phyloP scores from a whole-genome alignment of 345 rosid genomes.

The Durio zibethinus region DNA sequence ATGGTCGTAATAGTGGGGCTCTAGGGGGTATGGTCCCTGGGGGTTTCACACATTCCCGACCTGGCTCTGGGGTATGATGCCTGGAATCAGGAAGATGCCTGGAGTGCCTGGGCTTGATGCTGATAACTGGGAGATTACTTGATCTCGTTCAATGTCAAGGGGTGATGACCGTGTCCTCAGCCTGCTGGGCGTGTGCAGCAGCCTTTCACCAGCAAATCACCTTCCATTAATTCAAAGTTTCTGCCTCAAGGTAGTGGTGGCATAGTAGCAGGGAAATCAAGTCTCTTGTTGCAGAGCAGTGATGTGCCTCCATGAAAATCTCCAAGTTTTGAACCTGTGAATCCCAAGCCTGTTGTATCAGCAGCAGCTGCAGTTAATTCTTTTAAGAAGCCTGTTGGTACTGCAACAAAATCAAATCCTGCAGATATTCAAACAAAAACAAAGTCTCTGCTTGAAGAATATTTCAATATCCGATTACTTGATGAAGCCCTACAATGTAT shows the following conservation, averaged over 20 bases:
- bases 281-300: constrained; percentile 37
- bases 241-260: constrained; percentile 38
- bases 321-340: constrained; percentile 21
- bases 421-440: constrained; percentile 49
- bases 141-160: constrained; percentile 52
- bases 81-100: constrained; percentile 69
- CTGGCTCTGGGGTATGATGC: constrained; percentile 78
- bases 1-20: constrained; percentile 32
- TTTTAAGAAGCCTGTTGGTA: constrained; percentile 29
- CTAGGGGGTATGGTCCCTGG: constrained; percentile 36
- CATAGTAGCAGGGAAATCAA: constrained; percentile 27
- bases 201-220: constrained; percentile 30
- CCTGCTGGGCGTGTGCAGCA: constrained; percentile 35
- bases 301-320: constrained; percentile 27
- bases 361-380: constrained; percentile 23
- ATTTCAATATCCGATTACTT: constrained; percentile 45
- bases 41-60: constrained; percentile 40
- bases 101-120: constrained; percentile 57
- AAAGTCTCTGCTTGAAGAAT: constrained; percentile 58
- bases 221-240: constrained; percentile 32
- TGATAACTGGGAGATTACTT: constrained; percentile 61
- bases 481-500: constrained; percentile 68
- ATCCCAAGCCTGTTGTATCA: constrained; percentile 17
- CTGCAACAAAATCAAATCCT: constrained; percentile 24
- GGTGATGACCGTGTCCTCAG: constrained; percentile 38